Conservation (phyloP, 2,329 filamentous ascomycete genomes). For the Verticillium nonalfalfae region DNA sequence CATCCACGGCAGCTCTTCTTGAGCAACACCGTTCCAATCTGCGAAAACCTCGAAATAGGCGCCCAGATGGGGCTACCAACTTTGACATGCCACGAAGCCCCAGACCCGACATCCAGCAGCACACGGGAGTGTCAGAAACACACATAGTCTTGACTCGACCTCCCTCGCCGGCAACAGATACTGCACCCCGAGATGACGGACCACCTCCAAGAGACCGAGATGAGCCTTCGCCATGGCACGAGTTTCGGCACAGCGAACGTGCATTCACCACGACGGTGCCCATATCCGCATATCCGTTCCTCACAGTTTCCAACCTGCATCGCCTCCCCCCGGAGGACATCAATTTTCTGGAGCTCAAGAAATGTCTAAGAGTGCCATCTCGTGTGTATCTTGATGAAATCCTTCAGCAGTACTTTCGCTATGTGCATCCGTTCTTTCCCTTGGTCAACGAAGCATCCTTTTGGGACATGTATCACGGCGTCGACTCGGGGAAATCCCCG, state of each 20-base stretch:
- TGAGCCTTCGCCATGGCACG: neutral
- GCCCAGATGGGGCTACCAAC: neutral
- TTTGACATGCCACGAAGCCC: neutral
- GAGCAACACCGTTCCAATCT: neutral
- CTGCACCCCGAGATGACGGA: neutral
- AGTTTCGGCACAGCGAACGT: neutral
- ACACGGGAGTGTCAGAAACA: neutral
- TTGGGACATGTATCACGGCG: conserved; percentile 68
- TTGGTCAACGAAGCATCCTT: conserved; percentile 72
- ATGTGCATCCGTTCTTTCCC: conserved; percentile 59
- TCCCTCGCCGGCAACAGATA: neutral
- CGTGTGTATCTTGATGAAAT: conserved; percentile 67
- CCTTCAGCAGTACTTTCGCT: conserved; percentile 75
- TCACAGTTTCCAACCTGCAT: conserved; percentile 34
- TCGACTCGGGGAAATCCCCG: conserved; percentile 11
- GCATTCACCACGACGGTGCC: conserved; percentile 1
- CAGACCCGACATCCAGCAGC: neutral
- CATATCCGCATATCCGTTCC: neutral
- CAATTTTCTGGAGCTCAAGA: conserved; percentile 64
- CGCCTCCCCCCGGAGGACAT: conserved; percentile 44
- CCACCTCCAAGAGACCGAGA: neutral
- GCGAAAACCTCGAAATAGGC: neutral
- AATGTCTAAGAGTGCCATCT: conserved; percentile 59
- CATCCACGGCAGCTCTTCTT: neutral
- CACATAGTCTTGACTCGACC: neutral